Evolutionary conservation across 2,329 filamentous ascomycete species (phyloP), one percentile per base, ranked within the genome.

Genomic region (Pseudogymnoascus sp.): DNA sequence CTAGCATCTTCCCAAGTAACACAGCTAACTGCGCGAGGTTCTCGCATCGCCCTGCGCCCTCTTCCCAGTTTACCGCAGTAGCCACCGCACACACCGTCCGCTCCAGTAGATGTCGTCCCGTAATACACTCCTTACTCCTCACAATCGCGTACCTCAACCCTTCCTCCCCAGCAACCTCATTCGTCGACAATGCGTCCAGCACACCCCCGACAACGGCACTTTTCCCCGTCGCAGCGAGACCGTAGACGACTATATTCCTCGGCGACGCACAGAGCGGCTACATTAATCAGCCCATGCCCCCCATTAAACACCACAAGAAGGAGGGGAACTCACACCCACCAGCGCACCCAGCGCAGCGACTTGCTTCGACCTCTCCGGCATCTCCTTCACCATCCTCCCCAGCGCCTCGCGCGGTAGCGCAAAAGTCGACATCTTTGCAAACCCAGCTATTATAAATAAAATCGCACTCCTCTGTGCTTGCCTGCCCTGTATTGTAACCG

Each of bases 151-250:
- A 83, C 23, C 77, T 77, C 14, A 87, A 71, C 6, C 68, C 69
- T 10, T 75, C 74, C 0, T 71, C 68, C 39, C 77, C 67, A 3
- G 88, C 77, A 57, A 76, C 77, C 7, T 84, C 75, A 48, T 85
- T 76, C 60, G 16, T 39, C 19, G 60, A 37, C 11, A 83, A 77
- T 0, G 73, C 71, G 28, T 81, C 73, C 2, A 96, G 81, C 14
- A 92, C 81, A 2, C 82, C 80, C 64, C 81, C 80, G 3, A 88
- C 80, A 61, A 96, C 82, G 60, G 85, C 84, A 34, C 86, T 90
- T 78, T 98, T 98, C 43, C 92, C 93, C 0, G 93, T 96, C 1
- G 92, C 89, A 71, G 93, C 87, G 31, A 92, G 85, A 61, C 95
- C 95, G 75, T 98, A 87, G 60, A 96, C 76, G 21, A 97, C 86